Evolutionary conservation across 192 early-diverging fungal genomes (phyloP).

Genomic region (Entrophospora sp.): DNA sequence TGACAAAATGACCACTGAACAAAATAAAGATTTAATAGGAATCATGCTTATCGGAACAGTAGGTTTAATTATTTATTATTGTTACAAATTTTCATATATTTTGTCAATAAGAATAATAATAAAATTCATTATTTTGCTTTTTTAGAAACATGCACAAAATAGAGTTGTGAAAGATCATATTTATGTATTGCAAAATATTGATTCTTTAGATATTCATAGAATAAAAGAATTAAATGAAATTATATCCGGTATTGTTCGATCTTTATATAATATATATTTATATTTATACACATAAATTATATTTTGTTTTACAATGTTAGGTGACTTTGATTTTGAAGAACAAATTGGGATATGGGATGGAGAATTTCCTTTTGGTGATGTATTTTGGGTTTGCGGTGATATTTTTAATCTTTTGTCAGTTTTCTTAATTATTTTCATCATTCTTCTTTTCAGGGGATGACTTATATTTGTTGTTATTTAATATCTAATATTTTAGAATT

Average conservation of each 20-base stretch:
- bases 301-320: not conserved
- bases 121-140: too few relatives aligned
- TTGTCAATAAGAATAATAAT: not conserved
- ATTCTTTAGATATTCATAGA: conserved; percentile 46
- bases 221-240: conserved; percentile 53
- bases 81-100: not conserved
- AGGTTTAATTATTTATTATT: conserved; percentile 7
- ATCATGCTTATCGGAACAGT: conserved; percentile 41
- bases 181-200: conserved; percentile 52
- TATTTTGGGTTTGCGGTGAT: conserved; percentile 41
- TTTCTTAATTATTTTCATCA: too few relatives aligned
- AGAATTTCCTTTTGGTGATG: conserved; percentile 48
- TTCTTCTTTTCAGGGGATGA: too few relatives aligned
- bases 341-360: conserved; percentile 39
- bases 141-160: conserved; percentile 42
- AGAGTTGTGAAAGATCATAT: conserved; percentile 47
- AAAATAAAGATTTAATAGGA: conserved; percentile 32
- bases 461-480: too few relatives aligned
- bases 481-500: not conserved
- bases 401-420: not conserved
- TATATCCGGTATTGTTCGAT: conserved; percentile 36
- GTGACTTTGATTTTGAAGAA: conserved; percentile 30
- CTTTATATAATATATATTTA: conserved; percentile 22
- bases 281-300: not conserved
- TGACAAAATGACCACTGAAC: conserved; percentile 35